Evolutionary conservation across 768 basidiomycete genomes (phyloP), one percentile per base, ranked within the genome.

Genomic region (Paxillus ammoniavirescens): DNA sequence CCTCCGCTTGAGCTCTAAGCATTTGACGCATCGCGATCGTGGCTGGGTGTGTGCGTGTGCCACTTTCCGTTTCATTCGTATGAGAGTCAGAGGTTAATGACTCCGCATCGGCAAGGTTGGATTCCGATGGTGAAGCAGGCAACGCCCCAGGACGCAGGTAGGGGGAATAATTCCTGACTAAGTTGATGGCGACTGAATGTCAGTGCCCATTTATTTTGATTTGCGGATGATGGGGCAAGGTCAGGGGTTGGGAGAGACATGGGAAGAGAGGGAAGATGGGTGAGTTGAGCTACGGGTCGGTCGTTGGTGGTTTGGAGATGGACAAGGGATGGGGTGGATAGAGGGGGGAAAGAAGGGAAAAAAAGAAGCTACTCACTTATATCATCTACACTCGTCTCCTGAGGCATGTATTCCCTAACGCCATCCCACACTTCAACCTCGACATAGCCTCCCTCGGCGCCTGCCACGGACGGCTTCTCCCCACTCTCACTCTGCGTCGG

Each of bases 121-220:
- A 55, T 30, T 8, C 45, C 17, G 12, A 26, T 23, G 53, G 35
- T 42, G 49, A 53, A 50, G 45, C 53, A 47, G 65, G 61, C 42
- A 66, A 30, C 49, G 55, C 55, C 18, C 57, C 13, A 8, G 67
- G 58, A 49, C 82, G 70, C 61, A 96, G 80, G 72, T 94, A 87
- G 14, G 93, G 93, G 42, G 89, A 90, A 69, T 95, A 94, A 66
- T 94, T 93, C 77, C 82, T 81, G 78, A 92, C 90, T 89, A 95
- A 76, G 80, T 93, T 91, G 63, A 77, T 81, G 71, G 81, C 81
- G 81, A 94, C 93, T 94, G 75, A 65, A 73, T 56, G 75, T 88
- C 82, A 89, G 87, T 84, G 81, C 81, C 77, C 80, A 77, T 50
- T 31, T 54, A 54, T 58, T 56, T 61, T 57, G 62, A 54, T 59